A percentile compares a stretch with the other conserved stretches of the same genome.
Conservation (phyloP, 768 basidiomycete genomes). For the Psilocybe cyanescens region DNA sequence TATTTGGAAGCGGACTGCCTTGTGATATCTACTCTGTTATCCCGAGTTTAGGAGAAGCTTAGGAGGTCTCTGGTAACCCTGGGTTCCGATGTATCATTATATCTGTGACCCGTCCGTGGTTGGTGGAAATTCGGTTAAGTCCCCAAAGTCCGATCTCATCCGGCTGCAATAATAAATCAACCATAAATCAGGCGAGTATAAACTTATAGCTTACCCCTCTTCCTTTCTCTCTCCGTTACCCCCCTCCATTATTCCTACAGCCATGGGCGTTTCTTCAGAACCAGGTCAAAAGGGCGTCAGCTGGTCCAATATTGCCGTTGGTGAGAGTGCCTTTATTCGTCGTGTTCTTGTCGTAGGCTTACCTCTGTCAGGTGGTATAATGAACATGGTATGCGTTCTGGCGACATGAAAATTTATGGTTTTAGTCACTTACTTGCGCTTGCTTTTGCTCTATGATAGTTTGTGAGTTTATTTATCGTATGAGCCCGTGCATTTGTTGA, state of each 20-base stretch:
- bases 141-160: conserved; percentile 36
- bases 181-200: conserved; percentile 26
- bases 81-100: background rate
- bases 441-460: conserved; percentile 35
- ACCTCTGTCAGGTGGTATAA: conserved; percentile 76
- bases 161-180: conserved; percentile 32
- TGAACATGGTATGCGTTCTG: conserved; percentile 86
- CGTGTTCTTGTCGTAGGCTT: conserved; percentile 22
- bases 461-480: conserved; percentile 45
- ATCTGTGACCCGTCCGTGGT: background rate
- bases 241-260: conserved; percentile 21
- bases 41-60: background rate
- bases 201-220: conserved; percentile 20
- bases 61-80: background rate
- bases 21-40: background rate
- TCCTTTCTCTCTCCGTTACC: conserved; percentile 26
- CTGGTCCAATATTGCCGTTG: conserved; percentile 96
- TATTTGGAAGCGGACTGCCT: background rate
- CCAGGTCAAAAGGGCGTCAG: conserved; percentile 91
- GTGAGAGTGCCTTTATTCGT: conserved; percentile 47
- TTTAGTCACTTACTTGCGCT: background rate
- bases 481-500: conserved; percentile 16
- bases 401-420: background rate
- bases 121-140: conserved; percentile 23
- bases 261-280: conserved; percentile 83